Evolutionary conservation across 2,329 filamentous ascomycete genomes (phyloP), one percentile per base, ranked within the genome.

Genomic region (Paecilomyces niveus): DNA sequence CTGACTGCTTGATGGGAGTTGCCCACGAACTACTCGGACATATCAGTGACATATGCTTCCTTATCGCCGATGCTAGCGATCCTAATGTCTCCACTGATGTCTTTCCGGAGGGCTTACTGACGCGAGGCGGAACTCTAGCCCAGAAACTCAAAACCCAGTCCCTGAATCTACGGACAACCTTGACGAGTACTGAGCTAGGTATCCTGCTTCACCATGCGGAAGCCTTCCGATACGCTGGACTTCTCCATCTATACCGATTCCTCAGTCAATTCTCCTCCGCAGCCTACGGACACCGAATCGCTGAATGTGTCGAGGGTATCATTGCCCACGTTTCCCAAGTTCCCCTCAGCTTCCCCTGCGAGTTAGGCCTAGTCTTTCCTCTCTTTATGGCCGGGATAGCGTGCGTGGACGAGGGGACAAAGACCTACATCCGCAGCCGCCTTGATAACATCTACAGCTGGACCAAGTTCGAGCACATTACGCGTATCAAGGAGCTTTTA

Each of bases 1-100:
- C 60, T 4, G 60, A 62, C 32, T 61, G 54, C 18, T 55, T 62
- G 22, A 61, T 62, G 60, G 60, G 60, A 26, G 35, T 62, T 2
- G 58, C 56, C 11, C 60, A 62, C 26, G 22, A 54, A 21, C 55
- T 62, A n/a, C 32, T 62, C 18, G 51, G 59, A 5, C 60, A 62
- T 32, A 58, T 62, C 22, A 58, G 54, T 22, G 55, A 61, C 45
- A 62, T 62, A 11, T 62, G 60, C 54, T 33, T 51, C n/a, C 58
- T 62, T 24, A 55, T 62, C 13, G 60, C 58, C 11, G 60, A 62
- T 53, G 56, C 51, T n/a, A 55, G 32, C 21, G 58, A 60, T 35
- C 32, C n/a, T 10, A 49, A 49, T 11, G 15, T 22, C 31, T 55
- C 26, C 18, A n/a, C 11, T 29, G 15, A 50, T 9, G 39, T 54